Conservation (phyloP, 1,284 basidiomycete genomes). For the Cystobasidiaceae sp. region DNA sequence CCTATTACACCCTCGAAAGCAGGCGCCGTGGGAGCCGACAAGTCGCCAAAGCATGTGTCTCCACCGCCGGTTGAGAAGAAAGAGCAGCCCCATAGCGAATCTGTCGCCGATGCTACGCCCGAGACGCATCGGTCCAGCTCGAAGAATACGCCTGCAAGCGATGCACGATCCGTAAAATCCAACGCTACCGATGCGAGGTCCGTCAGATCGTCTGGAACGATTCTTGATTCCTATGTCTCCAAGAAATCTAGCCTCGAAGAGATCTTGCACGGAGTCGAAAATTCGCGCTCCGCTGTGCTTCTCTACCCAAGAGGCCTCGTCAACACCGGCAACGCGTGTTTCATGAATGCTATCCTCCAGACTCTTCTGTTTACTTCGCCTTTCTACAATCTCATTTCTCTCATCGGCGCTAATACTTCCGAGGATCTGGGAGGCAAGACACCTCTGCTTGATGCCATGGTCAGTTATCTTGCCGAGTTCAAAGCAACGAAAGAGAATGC, state of each 20-base stretch:
- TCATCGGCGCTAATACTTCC: conserved; percentile 57
- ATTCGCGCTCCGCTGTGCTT: conserved; percentile 11
- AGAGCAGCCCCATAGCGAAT: too few relatives aligned
- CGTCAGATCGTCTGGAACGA: neutral
- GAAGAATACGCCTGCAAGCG: too few relatives aligned
- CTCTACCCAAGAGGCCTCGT: conserved; percentile 64
- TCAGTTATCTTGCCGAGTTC: conserved; percentile 79
- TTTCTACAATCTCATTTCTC: conserved; percentile 72
- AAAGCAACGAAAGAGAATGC: conserved; percentile 20
- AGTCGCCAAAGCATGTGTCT: too few relatives aligned
- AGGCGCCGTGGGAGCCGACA: too few relatives aligned
- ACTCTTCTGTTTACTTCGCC: conserved; percentile 81
- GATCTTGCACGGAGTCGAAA: conserved; percentile 19
- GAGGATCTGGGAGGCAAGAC: conserved; percentile 55
- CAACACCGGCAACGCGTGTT: conserved; percentile 97
- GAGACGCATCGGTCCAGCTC: too few relatives aligned
- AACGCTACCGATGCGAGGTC: neutral
- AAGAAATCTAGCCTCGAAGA: conserved; percentile 17
- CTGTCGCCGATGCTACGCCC: too few relatives aligned
- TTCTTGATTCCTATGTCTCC: conserved; percentile 9
- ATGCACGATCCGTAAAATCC: too few relatives aligned
- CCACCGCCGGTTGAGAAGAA: too few relatives aligned
- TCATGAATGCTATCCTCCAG: conserved; percentile 89
- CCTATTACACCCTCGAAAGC: conserved; percentile 1
- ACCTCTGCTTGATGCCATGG: conserved; percentile 74